Conservation (phyloP, 257 asterid genomes). For the Nemophila menziesii region DNA sequence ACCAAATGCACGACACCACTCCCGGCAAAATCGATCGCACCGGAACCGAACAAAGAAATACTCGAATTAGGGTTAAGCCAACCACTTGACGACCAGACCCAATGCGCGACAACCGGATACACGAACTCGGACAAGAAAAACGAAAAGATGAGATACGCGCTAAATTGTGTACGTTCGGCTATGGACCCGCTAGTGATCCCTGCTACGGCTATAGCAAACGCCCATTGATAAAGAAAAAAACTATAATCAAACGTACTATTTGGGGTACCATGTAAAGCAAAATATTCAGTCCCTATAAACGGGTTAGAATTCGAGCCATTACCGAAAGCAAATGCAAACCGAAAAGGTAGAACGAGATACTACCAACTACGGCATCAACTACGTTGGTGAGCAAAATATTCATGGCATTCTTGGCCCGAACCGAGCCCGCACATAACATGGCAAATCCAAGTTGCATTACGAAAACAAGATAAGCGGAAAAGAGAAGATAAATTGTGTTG, state of each 20-base stretch:
- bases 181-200: slow-evolving; percentile 64
- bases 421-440: slow-evolving; percentile 60
- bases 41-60: slow-evolving; percentile 30
- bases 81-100: slow-evolving; percentile 51
- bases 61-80: slow-evolving; percentile 32
- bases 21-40: slow-evolving; percentile 51
- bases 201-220: slow-evolving; percentile 57
- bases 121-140: slow-evolving; percentile 50
- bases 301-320: slow-evolving; percentile 31
- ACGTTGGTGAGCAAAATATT: slow-evolving; percentile 53
- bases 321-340: slow-evolving; percentile 55
- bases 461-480: slow-evolving; percentile 47
- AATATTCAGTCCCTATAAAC: slow-evolving; percentile 33
- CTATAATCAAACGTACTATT: slow-evolving; percentile 26
- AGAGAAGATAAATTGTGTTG: slow-evolving; percentile 42
- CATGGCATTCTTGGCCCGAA: slow-evolving; percentile 53
- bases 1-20: slow-evolving; percentile 49
- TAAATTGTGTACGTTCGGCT: slow-evolving; percentile 51
- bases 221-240: slow-evolving; percentile 49
- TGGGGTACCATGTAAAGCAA: slow-evolving; percentile 32
- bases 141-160: slow-evolving; percentile 45
- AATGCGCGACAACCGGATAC: slow-evolving; percentile 48
- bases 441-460: slow-evolving; percentile 58
- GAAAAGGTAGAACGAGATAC: slow-evolving; percentile 39
- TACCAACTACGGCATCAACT: slow-evolving; percentile 46